Base-by-base conservation (phyloP, 1,139 yeast species). In the Eremothecium coryli region DNA sequence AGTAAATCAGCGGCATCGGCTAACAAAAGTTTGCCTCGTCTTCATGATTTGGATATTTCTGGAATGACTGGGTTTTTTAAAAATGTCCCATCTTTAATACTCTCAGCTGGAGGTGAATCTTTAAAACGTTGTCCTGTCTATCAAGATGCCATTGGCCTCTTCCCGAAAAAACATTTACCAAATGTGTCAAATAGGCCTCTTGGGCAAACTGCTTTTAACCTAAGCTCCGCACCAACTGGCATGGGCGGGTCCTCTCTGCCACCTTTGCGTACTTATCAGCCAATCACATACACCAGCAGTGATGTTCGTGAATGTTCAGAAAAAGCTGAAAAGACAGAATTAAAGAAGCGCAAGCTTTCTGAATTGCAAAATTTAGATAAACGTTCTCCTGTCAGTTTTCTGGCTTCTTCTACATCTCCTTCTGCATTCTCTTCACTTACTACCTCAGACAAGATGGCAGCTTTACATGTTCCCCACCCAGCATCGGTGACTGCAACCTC, bases 71-170 rank as follows among this genome's bases (percentile, higher is more conserved):
- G 52, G 26, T 40, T 50, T 38, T 43, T 54, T 38, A 46, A 39
- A 21, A 48, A 49, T 31, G 50, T 49, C 12, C 54, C 54, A 3
- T 48, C 54, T n/a, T 33, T 49, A 12, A 44, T 49, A n/a, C 38
- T 49, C 7, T 51, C 55, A 2, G 55, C 55, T 9, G 51, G 48
- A 26, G 53, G 52, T 5, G 58, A 53, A 20, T 57, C 54, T 39
- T 35, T 55, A 9, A 46, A 50, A 18, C 50, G 52, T 37, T 55
- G 60, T 37, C 60, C 60, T 3, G 60, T 55, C 22, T 55, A 53
- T 37, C 60, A 55, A 37, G 60, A 55, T 42, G 55, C 58, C 2
- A 39, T 55, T 16, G 60, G 59, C n/a, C 54, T 51, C 31, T 39
- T 50, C 24, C 46, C 50, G 2, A 48, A 51, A 13, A 43, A 45